These are phyloP conservation scores for Diaporthe batatas DNA, from an alignment of 2,329 filamentous ascomycete species.

Conservation along the genomic window DNA sequence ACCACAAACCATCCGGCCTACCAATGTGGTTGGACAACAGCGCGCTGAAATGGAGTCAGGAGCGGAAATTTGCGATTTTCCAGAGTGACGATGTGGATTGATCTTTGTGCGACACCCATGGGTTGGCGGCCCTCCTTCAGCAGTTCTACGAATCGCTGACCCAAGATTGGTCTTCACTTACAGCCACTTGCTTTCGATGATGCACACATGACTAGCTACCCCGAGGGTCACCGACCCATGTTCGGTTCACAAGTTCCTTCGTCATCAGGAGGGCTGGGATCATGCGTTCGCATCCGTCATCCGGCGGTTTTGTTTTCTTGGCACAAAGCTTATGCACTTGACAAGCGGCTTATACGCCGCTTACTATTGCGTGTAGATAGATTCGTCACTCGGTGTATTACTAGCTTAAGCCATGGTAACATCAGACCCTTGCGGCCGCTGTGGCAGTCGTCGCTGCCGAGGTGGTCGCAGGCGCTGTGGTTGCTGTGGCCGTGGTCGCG, in stretches of 20 bases:
- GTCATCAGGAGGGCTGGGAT: not conserved
- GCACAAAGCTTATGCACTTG: not conserved
- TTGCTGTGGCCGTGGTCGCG: constrained; percentile 15
- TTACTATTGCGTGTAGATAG: not conserved
- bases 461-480: constrained; percentile 30
- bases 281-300: not conserved
- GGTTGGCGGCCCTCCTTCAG: not conserved
- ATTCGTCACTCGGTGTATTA: not conserved
- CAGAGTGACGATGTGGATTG: not conserved
- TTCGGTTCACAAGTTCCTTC: not conserved
- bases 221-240: not conserved
- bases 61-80: not conserved
- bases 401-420: not conserved
- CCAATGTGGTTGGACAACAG: not conserved
- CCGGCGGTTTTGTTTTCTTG: not conserved
- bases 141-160: not conserved
- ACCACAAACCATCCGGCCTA: not conserved
- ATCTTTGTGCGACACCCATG: not conserved
- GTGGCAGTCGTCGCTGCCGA: constrained; percentile 32
- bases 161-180: not conserved
- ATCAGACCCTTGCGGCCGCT: constrained; percentile 21
- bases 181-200: not conserved
- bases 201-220: not conserved
- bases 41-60: not conserved
- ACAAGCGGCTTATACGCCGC: not conserved